Percentiles rank a stretch among this genome's conserved stretches.
phyloP scores from a whole-genome alignment of 73 alveolate genomes.

The Paramecium sonneborni region DNA sequence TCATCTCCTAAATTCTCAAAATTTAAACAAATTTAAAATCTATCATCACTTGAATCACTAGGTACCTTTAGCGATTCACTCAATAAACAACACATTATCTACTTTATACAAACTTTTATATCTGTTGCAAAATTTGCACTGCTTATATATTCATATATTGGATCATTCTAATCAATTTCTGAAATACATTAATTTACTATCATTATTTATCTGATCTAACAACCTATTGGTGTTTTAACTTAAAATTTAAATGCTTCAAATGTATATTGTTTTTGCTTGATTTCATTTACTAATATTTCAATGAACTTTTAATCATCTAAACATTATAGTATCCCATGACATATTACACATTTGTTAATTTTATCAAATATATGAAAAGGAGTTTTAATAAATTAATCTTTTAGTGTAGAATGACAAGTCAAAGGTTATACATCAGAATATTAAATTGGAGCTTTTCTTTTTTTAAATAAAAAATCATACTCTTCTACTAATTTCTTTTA shows the following conservation, averaged over 20 bases:
- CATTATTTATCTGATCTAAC: background rate
- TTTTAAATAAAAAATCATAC: slow-evolving; percentile 10
- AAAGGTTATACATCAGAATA: background rate
- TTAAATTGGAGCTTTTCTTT: background rate
- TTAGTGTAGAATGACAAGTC: background rate
- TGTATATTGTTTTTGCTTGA: slow-evolving; percentile 12
- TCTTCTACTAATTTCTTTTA: slow-evolving; percentile 41
- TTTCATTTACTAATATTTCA: background rate
- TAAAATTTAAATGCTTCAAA: slow-evolving; percentile 59
- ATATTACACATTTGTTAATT: slow-evolving; percentile 40
- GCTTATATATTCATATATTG: background rate
- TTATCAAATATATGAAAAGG: slow-evolving; percentile 35
- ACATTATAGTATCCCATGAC: slow-evolving; percentile 59
- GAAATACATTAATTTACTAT: slow-evolving; percentile 10
- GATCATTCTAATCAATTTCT: slow-evolving; percentile 9
- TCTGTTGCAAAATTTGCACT: slow-evolving; percentile 28
- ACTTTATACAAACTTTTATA: background rate
- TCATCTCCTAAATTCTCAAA: slow-evolving; percentile 59
- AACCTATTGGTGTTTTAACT: slow-evolving; percentile 59
- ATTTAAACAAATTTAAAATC: slow-evolving; percentile 6
- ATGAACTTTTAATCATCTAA: slow-evolving; percentile 49
- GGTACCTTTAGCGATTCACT: slow-evolving; percentile 16
- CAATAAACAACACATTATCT: background rate
- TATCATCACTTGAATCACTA: slow-evolving; percentile 31
- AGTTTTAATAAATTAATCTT: background rate